Conservation (phyloP, 805 yeast genomes). For the Myxozyma udenii region DNA sequence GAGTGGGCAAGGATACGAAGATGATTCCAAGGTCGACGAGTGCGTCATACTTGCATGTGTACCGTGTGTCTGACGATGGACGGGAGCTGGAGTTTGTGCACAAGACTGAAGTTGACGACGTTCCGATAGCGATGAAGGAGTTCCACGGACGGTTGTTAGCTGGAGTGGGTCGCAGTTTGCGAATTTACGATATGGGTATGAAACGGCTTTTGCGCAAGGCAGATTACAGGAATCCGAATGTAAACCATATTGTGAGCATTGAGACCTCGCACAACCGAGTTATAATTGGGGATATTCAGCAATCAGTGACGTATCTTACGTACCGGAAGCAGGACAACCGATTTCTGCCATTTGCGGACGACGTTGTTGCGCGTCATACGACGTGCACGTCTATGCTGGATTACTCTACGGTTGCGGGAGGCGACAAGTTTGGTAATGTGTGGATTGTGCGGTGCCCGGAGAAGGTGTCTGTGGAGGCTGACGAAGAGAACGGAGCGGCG, state of each 20-base stretch:
- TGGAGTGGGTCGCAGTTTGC: conserved; percentile 52
- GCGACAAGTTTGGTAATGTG: conserved; percentile 83
- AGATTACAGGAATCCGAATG: conserved; percentile 45
- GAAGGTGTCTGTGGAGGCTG: conserved; percentile 48
- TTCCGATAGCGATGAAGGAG: conserved; percentile 48
- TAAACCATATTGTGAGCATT: conserved; percentile 54
- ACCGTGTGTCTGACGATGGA: conserved; percentile 37
- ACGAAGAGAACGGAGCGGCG: conserved; percentile 49
- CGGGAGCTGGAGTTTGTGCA: conserved; percentile 53
- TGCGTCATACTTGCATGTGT: conserved; percentile 35
- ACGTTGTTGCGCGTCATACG: conserved; percentile 62
- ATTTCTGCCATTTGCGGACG: conserved; percentile 68
- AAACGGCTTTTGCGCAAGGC: conserved; percentile 74
- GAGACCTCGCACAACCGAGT: conserved; percentile 56
- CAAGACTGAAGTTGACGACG: conserved; percentile 52
- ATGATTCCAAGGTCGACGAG: conserved; percentile 29
- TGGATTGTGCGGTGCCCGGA: conserved; percentile 62
- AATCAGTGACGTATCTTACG: conserved; percentile 58
- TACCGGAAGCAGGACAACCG: conserved; percentile 45
- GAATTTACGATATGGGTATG: conserved; percentile 70
- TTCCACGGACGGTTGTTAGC: conserved; percentile 63
- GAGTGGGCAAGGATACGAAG: conserved; percentile 34
- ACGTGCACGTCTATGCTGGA: conserved; percentile 64
- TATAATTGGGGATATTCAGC: conserved; percentile 67
- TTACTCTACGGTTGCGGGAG: conserved; percentile 70